Base-by-base conservation (phyloP, 768 basidiomycete genomes). In the Hydnomerulius pinastri region DNA sequence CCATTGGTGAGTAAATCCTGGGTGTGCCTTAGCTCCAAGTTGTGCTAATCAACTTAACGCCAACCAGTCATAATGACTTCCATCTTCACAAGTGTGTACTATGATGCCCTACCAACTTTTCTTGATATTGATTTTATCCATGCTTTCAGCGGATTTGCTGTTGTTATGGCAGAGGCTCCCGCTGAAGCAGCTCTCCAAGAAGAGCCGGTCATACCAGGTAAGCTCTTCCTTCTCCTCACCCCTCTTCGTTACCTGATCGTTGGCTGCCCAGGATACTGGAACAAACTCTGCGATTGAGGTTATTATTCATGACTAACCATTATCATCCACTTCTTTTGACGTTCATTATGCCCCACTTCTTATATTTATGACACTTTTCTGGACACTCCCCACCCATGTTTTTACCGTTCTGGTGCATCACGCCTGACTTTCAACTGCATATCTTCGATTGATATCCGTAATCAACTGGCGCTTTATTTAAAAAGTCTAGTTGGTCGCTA, bases 91-190 rank as follows among this genome's bases (percentile, higher is more conserved):
- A 10, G 63, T 63, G 30, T 41, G 52, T 63, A n/a, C 17, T 42
- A 25, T 27, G 18, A 8, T 29, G 21, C 18, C 15, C 21, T 6
- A 40, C 72, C 41, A 75, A n/a, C n/a, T n/a, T n/a, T n/a, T n/a
- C n/a, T 79, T 58, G 64, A 77, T 28, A 12, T 71, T 28, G 11
- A 28, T 3, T 28, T 42, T 4, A 51, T 9, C n/a, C 15, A 18
- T 17, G 17, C n/a, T n/a, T 36, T 15, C 43, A 59, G 63, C 21
- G 60, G 57, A 10, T 65, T 63, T 32, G 60, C 50, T 13, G 50
- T 46, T 7, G 52, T 63, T 2, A 47, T 63, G 48, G 61, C 55
- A 28, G 61, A 55, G 18, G 48, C 55, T 2, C 57, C 52, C 4
- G n/a, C 46, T 13, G 43, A 49, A 3, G 45, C 48, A 13, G 38